Evolutionary conservation across 2,329 filamentous ascomycete species (phyloP), one percentile per base, ranked within the genome.

Genomic region (Epichloe brachyelytri): DNA sequence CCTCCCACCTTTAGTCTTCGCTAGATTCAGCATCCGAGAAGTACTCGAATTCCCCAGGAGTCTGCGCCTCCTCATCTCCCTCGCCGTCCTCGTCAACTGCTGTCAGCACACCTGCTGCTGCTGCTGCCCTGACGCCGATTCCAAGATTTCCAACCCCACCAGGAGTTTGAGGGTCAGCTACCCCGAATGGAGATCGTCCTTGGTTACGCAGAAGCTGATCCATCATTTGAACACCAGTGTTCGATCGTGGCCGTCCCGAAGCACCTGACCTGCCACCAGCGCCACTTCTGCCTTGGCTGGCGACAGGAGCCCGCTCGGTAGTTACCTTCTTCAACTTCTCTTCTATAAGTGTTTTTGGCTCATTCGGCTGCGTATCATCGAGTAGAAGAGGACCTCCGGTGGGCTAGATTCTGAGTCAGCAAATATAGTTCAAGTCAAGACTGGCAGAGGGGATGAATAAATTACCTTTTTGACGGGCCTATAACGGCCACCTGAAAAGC

Each of bases 331-430:
- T 93, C 41, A 95, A 80, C 73, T 94, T 95, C 68, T 97, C 82
- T 66, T 97, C 93, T 46, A 98, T 78, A 7, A 93, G 77, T 17
- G 82, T 74, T 66, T 95, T 94, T 46, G 82, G 70, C 65, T 95
- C 85, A 1, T 82, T 79, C 0, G 89, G 86, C 57, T 84, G 78
- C 14, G 83, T 89, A 65, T 98, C 93, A 51, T 87, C 77, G 20
- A 98, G 80, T n/a, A 98, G 78, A 36, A 97, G 82, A 38, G 95
- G 88, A 58, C 93, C 93, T 58, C 93, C 91, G 41, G 91, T 97
- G 55, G 91, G 88, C 86, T 95, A 60, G 11, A 26, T 15, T 7
- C 46, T 7, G 17, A 10, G 53, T 68, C 57, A 68, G 63, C 36
- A 45, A 46, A 15, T 20, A 47, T 30, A 38, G 34, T 11, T 36